phyloP scores from a whole-genome alignment of 2,329 filamentous ascomycete species.

The Colletotrichum incanum region DNA sequence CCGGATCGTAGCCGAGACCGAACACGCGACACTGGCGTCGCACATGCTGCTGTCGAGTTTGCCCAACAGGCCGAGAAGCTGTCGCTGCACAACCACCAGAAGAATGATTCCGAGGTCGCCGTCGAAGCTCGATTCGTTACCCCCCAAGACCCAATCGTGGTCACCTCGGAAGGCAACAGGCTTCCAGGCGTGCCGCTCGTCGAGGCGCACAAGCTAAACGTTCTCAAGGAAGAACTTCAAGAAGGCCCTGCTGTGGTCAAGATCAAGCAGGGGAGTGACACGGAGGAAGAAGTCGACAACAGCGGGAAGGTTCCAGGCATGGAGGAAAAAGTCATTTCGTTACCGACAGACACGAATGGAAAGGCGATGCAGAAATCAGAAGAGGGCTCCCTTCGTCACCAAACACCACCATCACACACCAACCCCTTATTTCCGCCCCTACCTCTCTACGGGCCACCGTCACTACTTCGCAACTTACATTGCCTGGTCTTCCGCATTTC shows the following conservation, averaged over 20 bases:
- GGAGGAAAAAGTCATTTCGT: slow-evolving; percentile 48
- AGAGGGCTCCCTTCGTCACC: slow-evolving; percentile 61
- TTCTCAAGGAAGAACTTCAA: slow-evolving; percentile 67
- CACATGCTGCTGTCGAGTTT: slow-evolving; percentile 68
- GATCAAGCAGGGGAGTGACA: slow-evolving; percentile 45
- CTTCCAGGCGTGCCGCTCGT: slow-evolving; percentile 78
- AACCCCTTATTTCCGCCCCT: slow-evolving; percentile 89
- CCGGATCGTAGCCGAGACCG: slow-evolving; percentile 31
- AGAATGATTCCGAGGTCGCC: slow-evolving; percentile 61
- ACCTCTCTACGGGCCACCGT: slow-evolving; percentile 85
- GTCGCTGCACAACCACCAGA: slow-evolving; percentile 56
- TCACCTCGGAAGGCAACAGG: slow-evolving; percentile 76
- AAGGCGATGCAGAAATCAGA: slow-evolving; percentile 60
- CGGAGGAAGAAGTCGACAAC: slow-evolving; percentile 48
- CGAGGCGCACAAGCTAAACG: slow-evolving; percentile 81
- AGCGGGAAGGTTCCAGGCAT: slow-evolving; percentile 52
- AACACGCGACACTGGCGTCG: slow-evolving; percentile 47
- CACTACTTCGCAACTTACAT: slow-evolving; percentile 75
- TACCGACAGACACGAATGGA: slow-evolving; percentile 51
- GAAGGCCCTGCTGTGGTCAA: slow-evolving; percentile 48
- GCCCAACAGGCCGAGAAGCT: slow-evolving; percentile 74
- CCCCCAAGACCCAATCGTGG: slow-evolving; percentile 79
- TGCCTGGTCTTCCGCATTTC: slow-evolving; percentile 75
- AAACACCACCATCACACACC: slow-evolving; percentile 77
- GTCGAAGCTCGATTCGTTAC: slow-evolving; percentile 77